Evolutionary conservation across 305 asterid species (phyloP).

Genomic region (Ajuga reptans): DNA sequence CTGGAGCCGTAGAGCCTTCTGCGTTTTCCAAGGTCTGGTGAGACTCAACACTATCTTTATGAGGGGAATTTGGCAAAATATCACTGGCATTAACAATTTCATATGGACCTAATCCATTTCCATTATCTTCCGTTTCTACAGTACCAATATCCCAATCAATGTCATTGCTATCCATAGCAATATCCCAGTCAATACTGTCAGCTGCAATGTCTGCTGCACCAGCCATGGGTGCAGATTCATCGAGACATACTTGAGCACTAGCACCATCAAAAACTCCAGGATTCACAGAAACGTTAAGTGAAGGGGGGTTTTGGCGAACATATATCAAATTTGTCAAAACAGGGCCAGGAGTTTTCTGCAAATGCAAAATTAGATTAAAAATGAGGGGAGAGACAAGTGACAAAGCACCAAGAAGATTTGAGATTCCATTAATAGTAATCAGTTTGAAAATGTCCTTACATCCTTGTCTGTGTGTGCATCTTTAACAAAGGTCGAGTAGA

Average conservation of each 20-base stretch:
- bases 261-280: conserved; percentile 42
- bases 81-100: conserved; percentile 90
- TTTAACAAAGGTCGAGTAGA: conserved; percentile 69
- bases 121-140: conserved; percentile 68
- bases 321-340: conserved; percentile 53
- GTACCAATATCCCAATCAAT: conserved; percentile 91
- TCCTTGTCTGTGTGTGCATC: conserved; percentile 75
- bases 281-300: conserved; percentile 47
- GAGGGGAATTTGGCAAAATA: conserved; percentile 45
- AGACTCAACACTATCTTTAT: conserved; percentile 31
- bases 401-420: not conserved
- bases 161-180: conserved; percentile 74
- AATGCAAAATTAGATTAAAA: conserved; percentile 10
- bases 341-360: conserved; percentile 54
- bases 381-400: not conserved
- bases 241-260: conserved; percentile 30
- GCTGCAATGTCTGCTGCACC: conserved; percentile 33
- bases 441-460: conserved; percentile 37
- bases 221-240: conserved; percentile 28
- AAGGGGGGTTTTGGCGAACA: conserved; percentile 61
- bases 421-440: not conserved
- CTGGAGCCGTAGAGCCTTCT: conserved; percentile 36
- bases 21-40: conserved; percentile 28
- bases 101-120: conserved; percentile 87
- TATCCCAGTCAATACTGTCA: conserved; percentile 86